Conservation (phyloP, 2,329 filamentous ascomycete genomes). For the Fusarium sp. region DNA sequence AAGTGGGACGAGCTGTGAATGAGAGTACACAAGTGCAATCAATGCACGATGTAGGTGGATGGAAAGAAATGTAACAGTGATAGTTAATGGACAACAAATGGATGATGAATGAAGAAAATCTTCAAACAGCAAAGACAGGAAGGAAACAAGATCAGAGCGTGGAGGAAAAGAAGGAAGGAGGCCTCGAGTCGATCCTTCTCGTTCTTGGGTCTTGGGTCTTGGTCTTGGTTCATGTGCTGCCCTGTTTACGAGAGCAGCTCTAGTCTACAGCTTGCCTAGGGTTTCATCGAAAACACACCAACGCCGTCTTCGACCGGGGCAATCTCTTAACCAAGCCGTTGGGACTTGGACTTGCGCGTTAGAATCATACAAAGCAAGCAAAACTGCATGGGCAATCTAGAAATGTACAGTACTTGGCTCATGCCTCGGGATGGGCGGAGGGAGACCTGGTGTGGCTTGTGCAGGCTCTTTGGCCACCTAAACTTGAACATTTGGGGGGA, state of each 20-base stretch:
- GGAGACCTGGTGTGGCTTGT: conserved; percentile 35
- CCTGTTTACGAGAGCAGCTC: conserved; percentile 7
- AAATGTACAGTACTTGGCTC: conserved; percentile 26
- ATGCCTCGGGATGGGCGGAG: conserved; percentile 32
- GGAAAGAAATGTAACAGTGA: not conserved
- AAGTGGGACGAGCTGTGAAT: conserved; percentile 24
- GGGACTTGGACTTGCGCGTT: conserved; percentile 28
- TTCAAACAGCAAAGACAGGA: not conserved
- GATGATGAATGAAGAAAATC: conserved; percentile 3
- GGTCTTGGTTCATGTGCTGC: conserved; percentile 22
- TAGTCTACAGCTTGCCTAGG: conserved; percentile 9
- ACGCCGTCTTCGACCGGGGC: conserved; percentile 25
- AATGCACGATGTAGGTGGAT: conserved; percentile 2
- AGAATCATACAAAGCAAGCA: conserved; percentile 20
- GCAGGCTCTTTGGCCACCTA: conserved; percentile 3
- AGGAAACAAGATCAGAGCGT: conserved; percentile 17
- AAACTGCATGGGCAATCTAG: conserved; percentile 16
- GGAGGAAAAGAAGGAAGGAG: conserved; percentile 19
- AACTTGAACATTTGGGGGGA: conserved; percentile 2
- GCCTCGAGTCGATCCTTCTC: conserved; percentile 32
- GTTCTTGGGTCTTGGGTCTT: conserved; percentile 18
- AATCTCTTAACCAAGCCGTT: conserved; percentile 33
- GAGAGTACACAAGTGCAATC: conserved; percentile 8
- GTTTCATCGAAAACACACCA: conserved; percentile 32
- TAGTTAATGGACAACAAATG: conserved; percentile 4